Percentiles rank a stretch among this genome's conserved stretches.
Conservation (phyloP, 2,329 filamentous ascomycete species). For the Septoria linicola region DNA sequence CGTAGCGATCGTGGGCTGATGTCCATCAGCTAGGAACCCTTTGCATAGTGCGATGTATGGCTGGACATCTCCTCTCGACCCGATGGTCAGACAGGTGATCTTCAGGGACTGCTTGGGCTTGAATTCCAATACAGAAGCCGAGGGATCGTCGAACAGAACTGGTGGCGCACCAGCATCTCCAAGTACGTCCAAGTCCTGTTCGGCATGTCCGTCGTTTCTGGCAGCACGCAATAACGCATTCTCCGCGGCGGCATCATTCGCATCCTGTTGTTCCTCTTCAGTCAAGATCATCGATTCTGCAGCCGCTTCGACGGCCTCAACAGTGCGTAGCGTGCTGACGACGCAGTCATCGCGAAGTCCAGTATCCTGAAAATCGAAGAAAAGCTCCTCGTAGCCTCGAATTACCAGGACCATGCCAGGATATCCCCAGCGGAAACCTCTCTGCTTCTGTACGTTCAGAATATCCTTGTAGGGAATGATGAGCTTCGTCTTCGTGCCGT, state of each 20-base stretch:
- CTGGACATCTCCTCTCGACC: slow-evolving; percentile 92
- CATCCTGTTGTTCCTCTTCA: slow-evolving; percentile 67
- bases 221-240: slow-evolving; percentile 75
- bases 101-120: slow-evolving; percentile 76
- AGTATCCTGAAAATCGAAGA: slow-evolving; percentile 82
- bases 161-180: slow-evolving; percentile 59
- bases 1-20: slow-evolving; percentile 82
- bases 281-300: slow-evolving; percentile 67
- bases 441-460: slow-evolving; percentile 91
- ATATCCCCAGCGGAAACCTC: slow-evolving; percentile 89
- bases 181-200: slow-evolving; percentile 37
- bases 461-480: slow-evolving; percentile 88
- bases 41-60: slow-evolving; percentile 97
- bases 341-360: slow-evolving; percentile 86
- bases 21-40: slow-evolving; percentile 81
- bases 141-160: slow-evolving; percentile 84
- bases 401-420: slow-evolving; percentile 91
- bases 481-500: slow-evolving; percentile 85
- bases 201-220: slow-evolving; percentile 50
- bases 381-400: slow-evolving; percentile 88
- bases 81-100: slow-evolving; percentile 93
- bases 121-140: slow-evolving; percentile 85
- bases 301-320: slow-evolving; percentile 71
- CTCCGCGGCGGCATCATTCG: slow-evolving; percentile 74
- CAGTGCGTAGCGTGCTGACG: slow-evolving; percentile 71